Evolutionary conservation across 2,329 filamentous ascomycete genomes (phyloP), one percentile per base, ranked within the genome.

Genomic region (Elsinoe batatas): DNA sequence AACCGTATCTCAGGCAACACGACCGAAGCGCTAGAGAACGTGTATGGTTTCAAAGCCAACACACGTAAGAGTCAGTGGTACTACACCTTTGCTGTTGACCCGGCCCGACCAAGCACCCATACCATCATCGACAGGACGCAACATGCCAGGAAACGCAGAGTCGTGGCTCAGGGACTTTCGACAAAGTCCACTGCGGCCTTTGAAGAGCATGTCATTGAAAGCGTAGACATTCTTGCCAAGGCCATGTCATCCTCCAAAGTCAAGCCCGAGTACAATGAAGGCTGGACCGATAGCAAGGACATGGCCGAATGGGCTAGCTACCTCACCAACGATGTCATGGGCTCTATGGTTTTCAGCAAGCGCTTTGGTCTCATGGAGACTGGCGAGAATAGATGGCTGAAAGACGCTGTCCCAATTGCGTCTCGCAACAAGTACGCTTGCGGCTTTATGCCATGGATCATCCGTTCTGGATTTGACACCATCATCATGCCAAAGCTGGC

Each of bases 1-100:
- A 88, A 89, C 68, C 81, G 80, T 58, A 72, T 95, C 40, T 88
- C 84, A 1, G 81, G 94, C 72, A 91, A 93, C 75, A 84, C 82
- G 55, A 79, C 79, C 58, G 77, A 78, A 6, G 84, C 85, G 0
- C 73, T 88, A 15, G 74, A 75, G 57, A 69, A 73, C 7, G 77
- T 79, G 63, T 78, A 79, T 61, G 69, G 73, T 32, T 71, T 71
- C 66, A 68, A 71, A 22, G 66, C 71, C 42, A 76, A 77, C 59
- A 72, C 77, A 12, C 69, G 71, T 36, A 79, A 79, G 59, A 71
- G 73, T 1, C 66, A 71, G 35, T 76, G 74, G 60, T 78, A 79
- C 62, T 66, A 68, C 20, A 72, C 74, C 1, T 76, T 78, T 58
- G 71, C 71, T 1, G 69, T 69, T 5, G 72, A 68, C 13, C 69